Evolutionary conservation across 192 early-diverging fungal genomes (phyloP), one percentile per base, ranked within the genome.

Genomic region (Coemansia sp.): DNA sequence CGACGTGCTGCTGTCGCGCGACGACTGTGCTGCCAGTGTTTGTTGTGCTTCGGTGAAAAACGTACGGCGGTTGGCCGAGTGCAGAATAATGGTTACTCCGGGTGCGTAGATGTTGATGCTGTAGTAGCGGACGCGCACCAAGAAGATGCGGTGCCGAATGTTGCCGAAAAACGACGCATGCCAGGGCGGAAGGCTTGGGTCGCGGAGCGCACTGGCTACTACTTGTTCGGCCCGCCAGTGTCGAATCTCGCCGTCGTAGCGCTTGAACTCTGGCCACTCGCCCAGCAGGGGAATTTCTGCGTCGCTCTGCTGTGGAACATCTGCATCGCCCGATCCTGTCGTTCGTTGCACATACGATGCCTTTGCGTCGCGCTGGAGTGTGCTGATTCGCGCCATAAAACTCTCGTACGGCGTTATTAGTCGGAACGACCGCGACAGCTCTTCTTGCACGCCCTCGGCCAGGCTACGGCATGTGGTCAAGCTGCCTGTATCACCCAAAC

Each of bases 1-100:
- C 35, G 61, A 63, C 5, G 19, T 37, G 61, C 61, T 63, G 29
- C 37, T 39, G 43, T 65, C 52, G 7, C 57, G 39, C 15, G 37
- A 38, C n/a, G 49, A 25, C 4, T 41, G 55, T 12, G 49, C 22
- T 1, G 23, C 65, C 21, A 59, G 55, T 11, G 53, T 55, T 14
- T 55, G 43, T 8, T 62, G 51, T 10, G 60, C 60, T 19, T 74
- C 72, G 17, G 66, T 35, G 24, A 68, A 70, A n/a, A 77, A 72
- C 24, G 75, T 72, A 9, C 69, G 69, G 3, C 75, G 69, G 62
- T 77, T 77, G n/a, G 69, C 50, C 37, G 58, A 37, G 41, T 77
- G 75, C 47, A 77, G 22, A 14, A 77, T 25, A 2, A 65, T 64
- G 3, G 54, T 29, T n/a, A 72, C 41, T 10, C 61, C 60, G 17